Base-by-base conservation (phyloP, 352 stramenopile genomes). In the Pythium apleroticum region DNA sequence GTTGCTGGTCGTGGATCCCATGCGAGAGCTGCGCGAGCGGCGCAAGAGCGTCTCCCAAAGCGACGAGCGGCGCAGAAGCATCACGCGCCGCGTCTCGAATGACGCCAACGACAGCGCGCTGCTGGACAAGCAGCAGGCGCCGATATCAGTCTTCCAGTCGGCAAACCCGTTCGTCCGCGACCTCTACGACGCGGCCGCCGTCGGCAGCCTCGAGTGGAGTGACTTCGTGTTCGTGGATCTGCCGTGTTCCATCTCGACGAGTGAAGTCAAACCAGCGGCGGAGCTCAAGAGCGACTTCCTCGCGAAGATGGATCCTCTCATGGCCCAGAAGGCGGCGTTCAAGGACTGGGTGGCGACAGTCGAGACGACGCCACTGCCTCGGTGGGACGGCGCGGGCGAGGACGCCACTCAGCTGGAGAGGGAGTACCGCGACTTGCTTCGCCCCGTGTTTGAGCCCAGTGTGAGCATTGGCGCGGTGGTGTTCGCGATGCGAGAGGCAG, bases 221-320 rank as follows among this genome's bases (percentile, higher is more conserved):
- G 84, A 91, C 65, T 90, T 93, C 59, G 68, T 76, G n/a, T 89
- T 91, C 58, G 73, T 79, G 0, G 73, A 83, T 27, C 30, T 93
- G 20, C 24, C 56, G 30, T 84, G 76, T 52, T 68, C 64, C 10
- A 31, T 49, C 17, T 24, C 31, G 15, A 56, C 20, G 14, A 68
- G 27, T 10, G 69, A 79, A 12, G 27, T 28, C 39, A 81, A 69
- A 31, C 55, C 52, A 1, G 1, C 66, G 0, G 65, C 52, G 0
- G 77, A 84, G 0, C 57, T 93, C 24, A 52, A 74, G 4, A 61
- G 52, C 6, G 77, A 85, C 35, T 54, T 91, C 24, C 46, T 80
- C 22, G 30, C 20, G 15, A 73, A 55, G 2, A 24, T 81, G 11
- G 72, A 83, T 31, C 55, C 55, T 11, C 55, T 84, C 14, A 69